Base-by-base conservation (phyloP, 2,329 filamentous ascomycete species). In the Nigrospora sphaerica region DNA sequence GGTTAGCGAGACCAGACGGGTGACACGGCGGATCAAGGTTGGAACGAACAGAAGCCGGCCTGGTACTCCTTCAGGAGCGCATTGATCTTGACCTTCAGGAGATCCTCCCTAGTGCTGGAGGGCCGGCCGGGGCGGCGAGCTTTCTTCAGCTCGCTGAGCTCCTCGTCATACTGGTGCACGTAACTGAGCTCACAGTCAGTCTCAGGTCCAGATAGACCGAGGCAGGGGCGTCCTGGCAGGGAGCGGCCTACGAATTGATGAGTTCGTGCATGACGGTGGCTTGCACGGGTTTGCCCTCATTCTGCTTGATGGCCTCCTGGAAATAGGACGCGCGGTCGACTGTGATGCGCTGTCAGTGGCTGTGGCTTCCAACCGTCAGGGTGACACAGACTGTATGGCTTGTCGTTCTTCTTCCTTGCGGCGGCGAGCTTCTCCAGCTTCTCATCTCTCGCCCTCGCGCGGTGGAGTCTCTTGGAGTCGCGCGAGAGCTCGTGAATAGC, bases 401-500 rank as follows among this genome's bases (percentile, higher is more conserved):
- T 79, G 62, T 95, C 88, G 52, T 78, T 80, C 66, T 85, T 93
- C 57, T 78, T 77, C 57, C 87, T 79, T 34, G 82, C 73, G n/a
- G 78, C 70, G 18, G 82, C 78, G 46, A 91, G 71, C 62, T 85
- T 86, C 55, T 81, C 81, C 33, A 98, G 75, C 62, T 88, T 88
- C 58, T 93, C 85, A 59, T 96, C 91, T 65, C 93, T 78, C 52
- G 84, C 78, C 51, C 81, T 80, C 17, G 93, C 93, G 57, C 83
- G 80, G 63, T 89, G 85, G 52, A 97, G 72, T 44, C 88, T 80
- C 60, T 85, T 80, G 4, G 90, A 87, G 71, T 97, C 88, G 54
- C 93, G 78, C 50, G 90, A 95, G 63, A 89, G 89, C 66, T 90
- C 86, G 61, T 97, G 92, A 18, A 97, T 75, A 12, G 85, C 77